These are phyloP conservation scores for Paecilomyces formosus DNA, from an alignment of 2,329 filamentous ascomycete genomes.

Conservation along the genomic window DNA sequence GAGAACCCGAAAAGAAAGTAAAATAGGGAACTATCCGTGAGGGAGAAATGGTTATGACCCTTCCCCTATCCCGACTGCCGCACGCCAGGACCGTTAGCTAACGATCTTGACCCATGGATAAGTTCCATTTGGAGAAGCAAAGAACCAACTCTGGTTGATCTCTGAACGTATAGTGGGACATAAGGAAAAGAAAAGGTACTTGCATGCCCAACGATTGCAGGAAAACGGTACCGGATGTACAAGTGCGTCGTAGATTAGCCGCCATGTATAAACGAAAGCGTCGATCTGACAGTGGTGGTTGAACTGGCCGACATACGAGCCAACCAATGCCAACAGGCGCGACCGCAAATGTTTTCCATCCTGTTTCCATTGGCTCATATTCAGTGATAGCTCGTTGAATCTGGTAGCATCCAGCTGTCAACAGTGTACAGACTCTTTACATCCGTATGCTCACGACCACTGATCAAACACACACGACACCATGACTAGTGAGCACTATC, in stretches of 20 bases:
- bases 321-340: neutral
- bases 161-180: neutral
- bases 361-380: neutral
- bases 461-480: neutral
- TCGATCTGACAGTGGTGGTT: neutral
- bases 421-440: too few relatives aligned
- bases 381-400: neutral
- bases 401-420: neutral
- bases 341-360: neutral
- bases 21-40: neutral
- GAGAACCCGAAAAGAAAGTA: neutral
- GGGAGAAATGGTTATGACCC: neutral
- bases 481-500: neutral
- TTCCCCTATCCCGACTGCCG: neutral
- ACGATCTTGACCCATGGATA: neutral
- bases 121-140: neutral
- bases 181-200: neutral
- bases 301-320: neutral
- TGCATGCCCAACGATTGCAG: neutral
- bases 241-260: neutral
- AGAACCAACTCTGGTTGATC: neutral
- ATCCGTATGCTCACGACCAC: neutral
- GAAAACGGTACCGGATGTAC: neutral
- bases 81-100: neutral
- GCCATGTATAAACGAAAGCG: neutral